Percentiles rank a stretch among this genome's conserved stretches.
Conservation (phyloP, 2,329 filamentous ascomycete genomes). For the Colletotrichum endophyticum region DNA sequence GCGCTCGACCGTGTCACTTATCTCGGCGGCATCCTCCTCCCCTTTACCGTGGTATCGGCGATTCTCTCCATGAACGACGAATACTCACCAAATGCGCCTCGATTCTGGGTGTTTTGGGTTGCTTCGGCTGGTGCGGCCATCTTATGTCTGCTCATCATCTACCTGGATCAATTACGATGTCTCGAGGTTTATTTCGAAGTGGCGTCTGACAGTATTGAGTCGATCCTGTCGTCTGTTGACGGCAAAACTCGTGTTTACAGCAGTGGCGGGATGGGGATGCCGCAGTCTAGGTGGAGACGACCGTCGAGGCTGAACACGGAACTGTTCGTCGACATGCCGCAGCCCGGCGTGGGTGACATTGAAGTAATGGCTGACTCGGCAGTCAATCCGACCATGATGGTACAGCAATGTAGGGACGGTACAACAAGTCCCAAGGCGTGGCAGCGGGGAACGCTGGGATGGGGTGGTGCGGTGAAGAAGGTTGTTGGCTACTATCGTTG, state of each 20-base stretch:
- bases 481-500: constrained; percentile 39
- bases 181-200: constrained; percentile 53
- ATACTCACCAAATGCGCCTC: constrained; percentile 43
- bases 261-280: constrained; percentile 31
- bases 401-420: constrained; percentile 32
- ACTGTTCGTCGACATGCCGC: constrained; percentile 20
- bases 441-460: constrained; percentile 48
- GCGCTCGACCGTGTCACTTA: constrained; percentile 54
- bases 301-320: constrained; percentile 13
- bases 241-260: not conserved
- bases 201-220: constrained; percentile 28
- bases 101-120: constrained; percentile 57
- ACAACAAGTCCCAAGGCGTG: constrained; percentile 37
- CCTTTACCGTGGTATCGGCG: constrained; percentile 51
- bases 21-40: constrained; percentile 53
- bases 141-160: constrained; percentile 47
- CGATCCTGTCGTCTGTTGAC: not conserved
- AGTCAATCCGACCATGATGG: constrained; percentile 29
- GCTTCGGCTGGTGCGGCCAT: constrained; percentile 41
- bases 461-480: constrained; percentile 49
- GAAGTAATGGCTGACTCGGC: constrained; percentile 21
- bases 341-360: constrained; percentile 11
- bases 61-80: constrained; percentile 52
- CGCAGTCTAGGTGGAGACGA: not conserved
- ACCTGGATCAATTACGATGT: constrained; percentile 51